These are phyloP conservation scores for Physcomitrellopsis africana DNA, from an alignment of 225 moss, liverwort and hornwort species.

Conservation along the genomic window DNA sequence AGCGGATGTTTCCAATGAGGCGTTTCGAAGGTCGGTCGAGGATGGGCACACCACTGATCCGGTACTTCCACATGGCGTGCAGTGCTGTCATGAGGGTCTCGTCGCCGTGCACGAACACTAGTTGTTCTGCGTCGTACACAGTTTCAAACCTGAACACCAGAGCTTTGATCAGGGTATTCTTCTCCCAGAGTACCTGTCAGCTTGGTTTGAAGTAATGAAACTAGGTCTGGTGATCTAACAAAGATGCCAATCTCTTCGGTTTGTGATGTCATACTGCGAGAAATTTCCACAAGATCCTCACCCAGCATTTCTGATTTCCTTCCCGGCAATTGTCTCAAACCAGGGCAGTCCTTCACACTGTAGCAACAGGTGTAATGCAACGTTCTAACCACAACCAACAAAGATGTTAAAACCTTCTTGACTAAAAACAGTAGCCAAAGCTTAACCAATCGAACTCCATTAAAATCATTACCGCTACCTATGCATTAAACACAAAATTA, in stretches of 20 bases:
- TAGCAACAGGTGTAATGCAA: slow-evolving; percentile 59
- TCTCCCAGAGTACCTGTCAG: neutral
- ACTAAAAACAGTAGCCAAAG: slow-evolving; percentile 9
- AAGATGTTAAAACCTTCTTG: neutral
- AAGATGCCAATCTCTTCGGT: neutral
- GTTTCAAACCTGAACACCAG: slow-evolving; percentile 45
- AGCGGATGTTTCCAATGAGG: slow-evolving; percentile 69
- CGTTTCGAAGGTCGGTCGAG: slow-evolving; percentile 48
- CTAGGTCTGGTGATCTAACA: too few species aligned
- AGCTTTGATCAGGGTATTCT: slow-evolving; percentile 17
- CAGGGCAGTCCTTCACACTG: slow-evolving; percentile 66
- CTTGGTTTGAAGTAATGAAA: neutral
- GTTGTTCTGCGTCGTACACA: slow-evolving; percentile 44
- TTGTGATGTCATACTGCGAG: neutral
- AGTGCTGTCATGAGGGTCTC: slow-evolving; percentile 57
- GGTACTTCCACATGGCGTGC: slow-evolving; percentile 70
- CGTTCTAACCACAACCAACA: slow-evolving; percentile 41
- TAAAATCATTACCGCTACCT: too few species aligned
- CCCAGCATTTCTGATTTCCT: slow-evolving; percentile 45
- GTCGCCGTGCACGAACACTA: slow-evolving; percentile 55
- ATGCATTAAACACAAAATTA: neutral
- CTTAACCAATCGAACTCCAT: neutral
- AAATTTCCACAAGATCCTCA: slow-evolving; percentile 27
- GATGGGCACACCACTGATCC: slow-evolving; percentile 69
- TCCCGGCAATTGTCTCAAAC: slow-evolving; percentile 63